Conservation (phyloP, 129 eudicot species). For the Tanacetum coccineum region DNA sequence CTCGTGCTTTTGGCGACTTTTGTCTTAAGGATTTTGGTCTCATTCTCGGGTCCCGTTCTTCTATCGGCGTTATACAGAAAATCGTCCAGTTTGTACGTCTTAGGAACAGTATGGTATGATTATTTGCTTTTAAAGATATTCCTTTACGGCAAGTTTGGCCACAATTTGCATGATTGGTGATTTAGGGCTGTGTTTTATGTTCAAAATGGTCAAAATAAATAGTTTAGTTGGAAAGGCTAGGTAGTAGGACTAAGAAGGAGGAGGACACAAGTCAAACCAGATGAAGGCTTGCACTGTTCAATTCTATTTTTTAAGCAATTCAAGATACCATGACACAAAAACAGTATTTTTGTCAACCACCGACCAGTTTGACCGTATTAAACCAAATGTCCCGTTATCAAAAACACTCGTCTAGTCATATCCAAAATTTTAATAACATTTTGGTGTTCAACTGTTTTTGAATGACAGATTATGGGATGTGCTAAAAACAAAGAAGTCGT, state of each 20-base stretch:
- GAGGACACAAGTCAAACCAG: no score
- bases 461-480: constrained; percentile 80
- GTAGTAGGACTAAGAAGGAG: no score
- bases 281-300: no score
- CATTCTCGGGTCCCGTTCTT: constrained; percentile 77
- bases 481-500: constrained; percentile 71
- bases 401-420: not conserved
- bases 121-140: not conserved
- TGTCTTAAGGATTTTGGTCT: constrained; percentile 89
- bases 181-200: no score
- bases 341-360: no score
- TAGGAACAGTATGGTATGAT: constrained; percentile 77
- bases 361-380: no score
- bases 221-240: no score
- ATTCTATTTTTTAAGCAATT: no score
- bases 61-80: constrained; percentile 52
- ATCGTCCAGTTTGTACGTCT: constrained; percentile 72
- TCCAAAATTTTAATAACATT: not conserved
- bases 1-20: constrained; percentile 94
- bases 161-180: no score
- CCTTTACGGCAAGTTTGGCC: not conserved
- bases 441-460: constrained; percentile 6
- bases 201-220: no score
- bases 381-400: no score
- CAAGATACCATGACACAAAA: no score